Percentiles rank a stretch among this genome's conserved stretches.
phyloP scores from a whole-genome alignment of 23 red algal species.

The Gracilaria vermiculophylla region DNA sequence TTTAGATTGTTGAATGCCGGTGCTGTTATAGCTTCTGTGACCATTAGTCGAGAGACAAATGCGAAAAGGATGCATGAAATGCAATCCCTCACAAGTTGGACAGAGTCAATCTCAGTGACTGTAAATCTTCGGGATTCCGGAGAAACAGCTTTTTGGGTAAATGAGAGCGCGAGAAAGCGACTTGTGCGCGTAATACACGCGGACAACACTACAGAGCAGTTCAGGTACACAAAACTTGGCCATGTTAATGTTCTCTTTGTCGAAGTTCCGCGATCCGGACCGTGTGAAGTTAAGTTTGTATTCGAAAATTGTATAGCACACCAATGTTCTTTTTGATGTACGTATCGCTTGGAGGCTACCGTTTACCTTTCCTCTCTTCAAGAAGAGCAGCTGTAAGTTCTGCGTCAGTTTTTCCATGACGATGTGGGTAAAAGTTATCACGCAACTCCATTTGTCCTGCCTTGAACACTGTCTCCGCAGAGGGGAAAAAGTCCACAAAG shows the following conservation, averaged over 20 bases:
- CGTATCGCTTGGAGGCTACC: background rate
- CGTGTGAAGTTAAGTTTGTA: background rate
- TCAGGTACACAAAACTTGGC: background rate
- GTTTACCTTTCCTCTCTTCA: background rate
- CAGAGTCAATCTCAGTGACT: background rate
- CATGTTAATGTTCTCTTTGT: background rate
- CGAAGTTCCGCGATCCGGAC: background rate
- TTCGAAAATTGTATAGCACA: background rate
- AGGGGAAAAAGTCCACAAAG: background rate
- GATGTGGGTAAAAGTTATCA: background rate
- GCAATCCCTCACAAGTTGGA: background rate
- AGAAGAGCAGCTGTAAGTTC: constrained; percentile 1
- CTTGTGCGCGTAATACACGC: background rate
- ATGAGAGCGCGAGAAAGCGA: background rate
- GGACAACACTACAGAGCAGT: background rate
- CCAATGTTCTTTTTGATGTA: background rate
- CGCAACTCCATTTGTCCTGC: background rate
- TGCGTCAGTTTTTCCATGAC: background rate
- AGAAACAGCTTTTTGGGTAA: constrained; percentile 22
- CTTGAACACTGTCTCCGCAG: constrained; percentile 1
- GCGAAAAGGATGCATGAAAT: background rate
- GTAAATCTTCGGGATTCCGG: constrained; percentile 7
- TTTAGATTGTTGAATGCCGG: constrained; percentile 33
- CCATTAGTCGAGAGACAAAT: background rate
- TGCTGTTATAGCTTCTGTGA: background rate